Evolutionary conservation across 2,329 filamentous ascomycete genomes (phyloP), one percentile per base, ranked within the genome.

Genomic region (Lecanicillium sp.): DNA sequence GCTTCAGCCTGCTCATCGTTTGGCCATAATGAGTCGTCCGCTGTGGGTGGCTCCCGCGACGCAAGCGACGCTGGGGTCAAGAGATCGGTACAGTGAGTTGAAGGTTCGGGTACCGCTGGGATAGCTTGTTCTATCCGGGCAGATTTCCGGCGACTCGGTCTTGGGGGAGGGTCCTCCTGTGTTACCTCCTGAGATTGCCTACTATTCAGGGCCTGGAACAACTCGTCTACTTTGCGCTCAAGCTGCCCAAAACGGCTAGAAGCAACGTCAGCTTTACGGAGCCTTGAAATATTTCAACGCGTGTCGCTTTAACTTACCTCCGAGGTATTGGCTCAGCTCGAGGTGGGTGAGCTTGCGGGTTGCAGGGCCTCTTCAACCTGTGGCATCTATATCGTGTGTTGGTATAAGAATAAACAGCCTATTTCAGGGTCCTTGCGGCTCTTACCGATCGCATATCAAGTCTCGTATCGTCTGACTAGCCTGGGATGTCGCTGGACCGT

Each of bases 181-280:
- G n/a, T n/a, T n/a, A n/a, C n/a, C n/a, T n/a, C n/a, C n/a, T n/a
- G n/a, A n/a, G n/a, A n/a, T n/a, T n/a, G n/a, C n/a, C n/a, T n/a
- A n/a, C n/a, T 11, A 25, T 38, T 14, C 11, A 38, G 14, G 17
- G 29, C 27, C 8, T 38, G 19, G 8, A 36, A 12, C 5, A 41
- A 12, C 10, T 17, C 20, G 10, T 41, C 39, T 2, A 41, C 39
- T 22, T 31, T 33, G 14, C 31, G 17, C 17, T 41, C 39, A 9
- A 41, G 28, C 17, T 41, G 33, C 14, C 39, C 39, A 17, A 41
- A 41, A 17, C 39, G 18, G 4, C 39, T 41, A 12, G 10, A 30
- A 32, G 28, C 7, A 25, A 18, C 19, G 25, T 17, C n/a, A n/a
- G n/a, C n/a, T n/a, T n/a, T n/a, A n/a, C n/a, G n/a, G n/a, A n/a